These are phyloP conservation scores for Fusarium nisikadoi DNA, from an alignment of 2,329 filamentous ascomycete genomes.

Conservation along the genomic window DNA sequence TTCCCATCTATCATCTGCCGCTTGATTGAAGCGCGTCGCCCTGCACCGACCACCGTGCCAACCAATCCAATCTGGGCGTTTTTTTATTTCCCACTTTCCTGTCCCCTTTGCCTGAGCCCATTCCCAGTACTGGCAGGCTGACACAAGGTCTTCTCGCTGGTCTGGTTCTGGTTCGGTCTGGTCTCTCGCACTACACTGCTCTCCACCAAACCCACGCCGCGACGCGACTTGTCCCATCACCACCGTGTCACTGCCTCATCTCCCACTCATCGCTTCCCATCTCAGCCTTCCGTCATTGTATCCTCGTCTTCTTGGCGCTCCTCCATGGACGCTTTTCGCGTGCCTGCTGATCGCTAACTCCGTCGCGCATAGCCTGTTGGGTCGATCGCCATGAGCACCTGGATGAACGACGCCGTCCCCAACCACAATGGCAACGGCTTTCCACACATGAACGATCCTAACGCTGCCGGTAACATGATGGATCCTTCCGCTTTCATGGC, in stretches of 20 bases:
- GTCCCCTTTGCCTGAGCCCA: slow-evolving; percentile 26
- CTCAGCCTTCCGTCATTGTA: slow-evolving; percentile 49
- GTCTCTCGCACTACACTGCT: slow-evolving; percentile 51
- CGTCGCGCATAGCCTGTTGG: slow-evolving; percentile 56
- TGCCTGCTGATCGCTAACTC: slow-evolving; percentile 59
- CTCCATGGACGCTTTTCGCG: slow-evolving; percentile 55
- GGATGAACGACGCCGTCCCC: slow-evolving; percentile 77
- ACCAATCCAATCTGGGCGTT: slow-evolving; percentile 41
- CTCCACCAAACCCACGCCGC: slow-evolving; percentile 55
- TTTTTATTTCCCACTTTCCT: slow-evolving; percentile 38
- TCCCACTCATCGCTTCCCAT: slow-evolving; percentile 48
- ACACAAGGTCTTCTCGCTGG: slow-evolving; percentile 40
- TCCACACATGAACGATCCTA: slow-evolving; percentile 71
- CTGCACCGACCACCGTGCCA: slow-evolving; percentile 40
- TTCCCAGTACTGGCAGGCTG: slow-evolving; percentile 34
- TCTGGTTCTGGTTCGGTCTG: slow-evolving; percentile 30
- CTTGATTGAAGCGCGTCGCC: slow-evolving; percentile 38
- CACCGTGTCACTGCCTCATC: slow-evolving; percentile 62
- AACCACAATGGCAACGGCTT: slow-evolving; percentile 78
- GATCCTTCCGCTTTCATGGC: slow-evolving; percentile 73
- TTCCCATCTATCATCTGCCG: slow-evolving; percentile 39
- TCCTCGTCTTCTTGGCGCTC: slow-evolving; percentile 46
- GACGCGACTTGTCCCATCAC: slow-evolving; percentile 57
- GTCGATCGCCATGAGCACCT: slow-evolving; percentile 73
- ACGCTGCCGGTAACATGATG: slow-evolving; percentile 68